Conservation (phyloP, 208 protist genomes). For the Naegleria gruberi region DNA sequence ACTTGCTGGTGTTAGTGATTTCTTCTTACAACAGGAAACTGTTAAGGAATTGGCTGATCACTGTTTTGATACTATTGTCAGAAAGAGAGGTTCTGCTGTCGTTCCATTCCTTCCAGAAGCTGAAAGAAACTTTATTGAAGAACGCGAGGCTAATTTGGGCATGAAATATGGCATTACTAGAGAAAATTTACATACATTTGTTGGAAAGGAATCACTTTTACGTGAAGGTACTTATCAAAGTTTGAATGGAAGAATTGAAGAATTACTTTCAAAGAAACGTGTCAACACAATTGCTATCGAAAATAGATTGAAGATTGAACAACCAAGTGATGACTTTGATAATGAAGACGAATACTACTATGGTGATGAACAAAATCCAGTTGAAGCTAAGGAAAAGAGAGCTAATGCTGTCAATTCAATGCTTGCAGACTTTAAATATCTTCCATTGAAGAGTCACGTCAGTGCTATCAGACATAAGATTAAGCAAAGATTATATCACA, state of each 20-base stretch:
- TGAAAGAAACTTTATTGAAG: background rate
- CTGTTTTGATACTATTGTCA: background rate
- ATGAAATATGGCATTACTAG: background rate
- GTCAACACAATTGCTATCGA: background rate
- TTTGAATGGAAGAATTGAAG: slow-evolving; percentile 3
- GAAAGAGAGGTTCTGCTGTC: background rate
- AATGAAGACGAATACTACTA: background rate
- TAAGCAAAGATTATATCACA: background rate
- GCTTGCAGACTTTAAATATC: background rate
- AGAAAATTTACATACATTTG: background rate
- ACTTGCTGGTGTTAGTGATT: background rate
- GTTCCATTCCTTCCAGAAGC: background rate
- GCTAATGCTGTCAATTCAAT: background rate
- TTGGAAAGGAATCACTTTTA: background rate
- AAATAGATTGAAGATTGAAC: background rate
- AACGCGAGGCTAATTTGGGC: background rate
- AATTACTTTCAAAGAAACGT: slow-evolving; percentile 8
- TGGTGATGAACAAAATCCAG: background rate
- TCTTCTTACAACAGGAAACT: background rate
- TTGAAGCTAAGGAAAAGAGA: background rate
- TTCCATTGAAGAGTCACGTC: background rate
- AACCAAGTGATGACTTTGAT: background rate
- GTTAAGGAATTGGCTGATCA: background rate
- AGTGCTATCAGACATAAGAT: background rate
- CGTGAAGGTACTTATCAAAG: background rate